Evolutionary conservation across 2,329 filamentous ascomycete genomes (phyloP).

Genomic region (Pestalotiopsis fici): DNA sequence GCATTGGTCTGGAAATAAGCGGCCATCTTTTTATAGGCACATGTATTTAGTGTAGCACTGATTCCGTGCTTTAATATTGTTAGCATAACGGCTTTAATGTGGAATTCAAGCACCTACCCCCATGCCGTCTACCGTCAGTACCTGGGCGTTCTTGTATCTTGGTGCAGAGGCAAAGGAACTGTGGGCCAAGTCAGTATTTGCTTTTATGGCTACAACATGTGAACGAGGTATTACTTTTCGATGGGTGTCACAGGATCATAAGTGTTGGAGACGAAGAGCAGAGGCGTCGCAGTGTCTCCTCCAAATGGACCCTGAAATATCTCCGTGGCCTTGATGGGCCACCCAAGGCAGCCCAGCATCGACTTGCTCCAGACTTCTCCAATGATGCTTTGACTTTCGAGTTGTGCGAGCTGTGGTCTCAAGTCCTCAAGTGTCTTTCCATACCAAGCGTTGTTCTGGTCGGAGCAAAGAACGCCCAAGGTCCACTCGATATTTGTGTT

Average conservation of each 20-base stretch:
- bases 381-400: conserved; percentile 11
- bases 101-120: conserved; percentile 9
- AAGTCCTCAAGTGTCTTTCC: conserved; percentile 13
- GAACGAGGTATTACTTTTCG: conserved; percentile 11
- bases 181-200: background rate
- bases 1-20: conserved; percentile 11
- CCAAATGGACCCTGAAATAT: conserved; percentile 14
- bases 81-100: background rate
- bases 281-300: conserved; percentile 14
- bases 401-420: conserved; percentile 6
- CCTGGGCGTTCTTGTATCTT: conserved; percentile 12
- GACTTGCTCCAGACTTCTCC: conserved; percentile 12
- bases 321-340: conserved; percentile 13
- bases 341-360: conserved; percentile 12
- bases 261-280: conserved; percentile 17
- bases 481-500: conserved; percentile 1
- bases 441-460: conserved; percentile 16
- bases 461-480: conserved; percentile 13
- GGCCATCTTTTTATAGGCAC: conserved; percentile 7
- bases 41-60: conserved; percentile 1
- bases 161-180: conserved; percentile 12
- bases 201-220: too few species aligned
- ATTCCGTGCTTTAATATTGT: conserved; percentile 2
- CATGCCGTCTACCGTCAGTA: conserved; percentile 12
- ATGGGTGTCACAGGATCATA: conserved; percentile 15